A percentile compares a stretch with the other conserved stretches of the same genome.
Conservation (phyloP, 2,329 filamentous ascomycete species). For the Colletotrichum tropicale region DNA sequence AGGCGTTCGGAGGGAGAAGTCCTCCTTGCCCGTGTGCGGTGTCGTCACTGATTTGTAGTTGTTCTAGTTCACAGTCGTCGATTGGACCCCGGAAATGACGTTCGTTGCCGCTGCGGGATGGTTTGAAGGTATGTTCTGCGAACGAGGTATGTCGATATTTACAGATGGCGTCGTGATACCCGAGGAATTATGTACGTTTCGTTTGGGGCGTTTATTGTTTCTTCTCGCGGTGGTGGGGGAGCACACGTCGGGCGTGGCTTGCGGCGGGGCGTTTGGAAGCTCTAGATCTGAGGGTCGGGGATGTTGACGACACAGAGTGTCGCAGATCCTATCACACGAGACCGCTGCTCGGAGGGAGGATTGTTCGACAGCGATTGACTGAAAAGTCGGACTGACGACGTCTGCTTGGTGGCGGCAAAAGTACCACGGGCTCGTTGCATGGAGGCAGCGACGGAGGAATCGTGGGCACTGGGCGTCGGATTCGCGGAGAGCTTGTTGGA, state of each 20-base stretch:
- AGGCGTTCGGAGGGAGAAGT: background rate
- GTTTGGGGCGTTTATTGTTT: background rate
- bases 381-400: background rate
- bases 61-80: background rate
- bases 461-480: background rate
- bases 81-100: background rate
- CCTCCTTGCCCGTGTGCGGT: background rate
- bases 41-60: background rate
- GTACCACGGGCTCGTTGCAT: background rate
- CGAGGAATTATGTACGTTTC: background rate
- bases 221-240: background rate
- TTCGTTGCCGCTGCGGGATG: background rate
- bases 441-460: background rate
- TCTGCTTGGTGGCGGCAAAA: background rate
- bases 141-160: background rate
- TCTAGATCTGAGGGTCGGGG: background rate
- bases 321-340: conserved; percentile 7
- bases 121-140: background rate
- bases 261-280: background rate
- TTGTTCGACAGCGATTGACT: background rate
- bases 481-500: background rate
- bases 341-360: background rate
- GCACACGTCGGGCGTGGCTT: background rate
- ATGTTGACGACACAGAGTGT: background rate
- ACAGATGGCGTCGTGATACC: background rate